A percentile compares a stretch with the other conserved stretches of the same genome.
Evolutionary conservation across 2,329 filamentous ascomycete species (phyloP).

Genomic region (Apiospora marii): DNA sequence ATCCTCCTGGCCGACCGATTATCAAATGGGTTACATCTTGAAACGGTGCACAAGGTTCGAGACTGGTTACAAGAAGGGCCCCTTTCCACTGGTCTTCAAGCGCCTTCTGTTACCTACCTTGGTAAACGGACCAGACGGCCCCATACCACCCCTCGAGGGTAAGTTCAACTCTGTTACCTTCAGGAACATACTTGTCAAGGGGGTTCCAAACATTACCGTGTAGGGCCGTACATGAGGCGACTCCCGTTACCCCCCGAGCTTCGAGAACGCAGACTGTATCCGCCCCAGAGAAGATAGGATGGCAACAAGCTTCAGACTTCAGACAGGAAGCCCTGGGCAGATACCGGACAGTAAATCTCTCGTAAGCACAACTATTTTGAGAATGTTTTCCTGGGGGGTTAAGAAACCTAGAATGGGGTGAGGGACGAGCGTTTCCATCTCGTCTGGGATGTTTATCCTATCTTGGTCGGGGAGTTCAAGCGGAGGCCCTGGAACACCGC

Average conservation of each 20-base stretch:
- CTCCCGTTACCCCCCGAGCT: not conserved
- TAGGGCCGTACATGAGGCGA: no score
- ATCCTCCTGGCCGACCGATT: no score
- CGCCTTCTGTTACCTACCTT: not conserved
- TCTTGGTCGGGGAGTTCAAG: not conserved
- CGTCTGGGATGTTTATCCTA: not conserved
- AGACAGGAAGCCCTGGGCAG: not conserved
- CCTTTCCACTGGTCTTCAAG: not conserved
- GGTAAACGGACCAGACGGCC: not conserved
- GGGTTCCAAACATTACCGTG: no score
- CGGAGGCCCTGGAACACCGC: not conserved
- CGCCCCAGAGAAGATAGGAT: not conserved
- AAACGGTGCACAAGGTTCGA: not conserved
- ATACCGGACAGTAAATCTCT: not conserved
- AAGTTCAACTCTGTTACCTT: no score
- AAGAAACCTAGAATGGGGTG: not conserved
- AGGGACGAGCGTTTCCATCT: not conserved
- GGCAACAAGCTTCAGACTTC: not conserved
- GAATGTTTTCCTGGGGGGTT: not conserved
- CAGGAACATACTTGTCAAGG: no score
- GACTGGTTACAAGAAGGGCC: not conserved
- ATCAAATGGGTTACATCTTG: not conserved
- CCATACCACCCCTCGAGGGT: no score
- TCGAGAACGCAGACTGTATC: not conserved
- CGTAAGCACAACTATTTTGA: constrained; percentile 1